phyloP scores from a whole-genome alignment of 257 asterid genomes.

The Sherardia arvensis region DNA sequence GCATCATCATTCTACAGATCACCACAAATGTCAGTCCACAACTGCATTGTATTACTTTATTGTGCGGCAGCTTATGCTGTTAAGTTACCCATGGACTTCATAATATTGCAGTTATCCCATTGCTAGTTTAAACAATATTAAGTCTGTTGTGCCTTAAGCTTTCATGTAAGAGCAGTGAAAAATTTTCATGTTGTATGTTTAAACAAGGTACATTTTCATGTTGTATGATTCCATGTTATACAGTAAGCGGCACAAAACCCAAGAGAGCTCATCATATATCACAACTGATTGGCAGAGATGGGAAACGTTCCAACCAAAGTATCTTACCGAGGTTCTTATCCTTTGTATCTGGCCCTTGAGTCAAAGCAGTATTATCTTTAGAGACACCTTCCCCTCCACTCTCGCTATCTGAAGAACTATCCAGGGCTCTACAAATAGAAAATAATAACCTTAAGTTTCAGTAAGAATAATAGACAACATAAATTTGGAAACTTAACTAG shows the following conservation, averaged over 20 bases:
- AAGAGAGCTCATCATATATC: background rate
- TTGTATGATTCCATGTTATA: no score
- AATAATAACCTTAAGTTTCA: background rate
- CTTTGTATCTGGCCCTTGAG: constrained; percentile 29
- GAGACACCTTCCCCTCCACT: constrained; percentile 42
- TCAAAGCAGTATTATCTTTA: constrained; percentile 31
- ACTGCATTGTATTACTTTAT: background rate
- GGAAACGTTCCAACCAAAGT: background rate
- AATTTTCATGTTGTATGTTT: background rate
- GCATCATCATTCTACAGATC: no score
- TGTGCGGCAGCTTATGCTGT: background rate
- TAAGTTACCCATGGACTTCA: background rate
- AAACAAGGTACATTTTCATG: background rate
- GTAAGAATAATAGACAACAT: background rate
- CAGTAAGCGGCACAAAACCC: background rate
- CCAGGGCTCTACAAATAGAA: constrained; percentile 35
- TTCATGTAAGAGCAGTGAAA: background rate
- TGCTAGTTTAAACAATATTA: background rate
- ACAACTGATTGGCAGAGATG: no score
- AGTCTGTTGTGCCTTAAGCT: background rate
- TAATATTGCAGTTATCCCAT: background rate
- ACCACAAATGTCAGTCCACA: background rate
- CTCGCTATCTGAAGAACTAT: constrained; percentile 51
- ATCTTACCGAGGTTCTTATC: constrained; percentile 36
- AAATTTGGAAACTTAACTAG: background rate